These are phyloP conservation scores for Brassica balearica DNA, from an alignment of 441 rosid species.

Conservation along the genomic window DNA sequence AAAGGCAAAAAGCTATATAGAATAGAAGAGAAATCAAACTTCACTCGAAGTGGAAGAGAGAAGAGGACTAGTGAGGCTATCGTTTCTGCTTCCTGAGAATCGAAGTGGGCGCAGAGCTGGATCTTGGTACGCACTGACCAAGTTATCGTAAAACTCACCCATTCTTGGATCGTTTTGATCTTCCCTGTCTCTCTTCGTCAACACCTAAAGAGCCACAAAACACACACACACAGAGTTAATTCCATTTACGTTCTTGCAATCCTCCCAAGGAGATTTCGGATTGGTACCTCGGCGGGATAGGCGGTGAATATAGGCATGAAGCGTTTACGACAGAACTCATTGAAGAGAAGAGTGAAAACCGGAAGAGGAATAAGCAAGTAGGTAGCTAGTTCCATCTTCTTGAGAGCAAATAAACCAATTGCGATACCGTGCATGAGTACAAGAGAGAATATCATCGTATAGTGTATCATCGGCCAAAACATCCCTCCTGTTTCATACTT, in stretches of 20 bases:
- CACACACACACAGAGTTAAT: constrained; percentile 2
- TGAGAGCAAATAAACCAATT: constrained; percentile 76
- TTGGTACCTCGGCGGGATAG: constrained; percentile 84
- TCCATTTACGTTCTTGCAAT: constrained; percentile 4
- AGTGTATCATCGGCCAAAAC: constrained; percentile 96
- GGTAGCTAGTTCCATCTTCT: constrained; percentile 80
- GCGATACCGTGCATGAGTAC: constrained; percentile 95
- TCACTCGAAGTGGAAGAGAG: constrained; percentile 58
- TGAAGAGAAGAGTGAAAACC: constrained; percentile 81
- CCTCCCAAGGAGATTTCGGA: background rate
- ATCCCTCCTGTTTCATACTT: constrained; percentile 90
- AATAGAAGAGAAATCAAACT: constrained; percentile 39
- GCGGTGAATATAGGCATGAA: constrained; percentile 82
- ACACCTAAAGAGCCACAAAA: constrained; percentile 54
- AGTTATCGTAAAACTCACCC: constrained; percentile 58
- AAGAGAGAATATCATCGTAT: constrained; percentile 88
- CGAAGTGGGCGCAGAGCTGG: constrained; percentile 76
- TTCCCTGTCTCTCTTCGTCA: constrained; percentile 78
- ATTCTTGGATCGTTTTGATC: constrained; percentile 64
- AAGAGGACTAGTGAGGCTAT: constrained; percentile 71
- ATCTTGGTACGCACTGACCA: constrained; percentile 79
- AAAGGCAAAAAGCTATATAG: background rate
- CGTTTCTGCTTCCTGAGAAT: constrained; percentile 53
- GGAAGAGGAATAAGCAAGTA: constrained; percentile 81
- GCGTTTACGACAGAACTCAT: constrained; percentile 95